These are phyloP conservation scores for Sporothrix pallida DNA, from an alignment of 2,329 filamentous ascomycete genomes.

Conservation along the genomic window DNA sequence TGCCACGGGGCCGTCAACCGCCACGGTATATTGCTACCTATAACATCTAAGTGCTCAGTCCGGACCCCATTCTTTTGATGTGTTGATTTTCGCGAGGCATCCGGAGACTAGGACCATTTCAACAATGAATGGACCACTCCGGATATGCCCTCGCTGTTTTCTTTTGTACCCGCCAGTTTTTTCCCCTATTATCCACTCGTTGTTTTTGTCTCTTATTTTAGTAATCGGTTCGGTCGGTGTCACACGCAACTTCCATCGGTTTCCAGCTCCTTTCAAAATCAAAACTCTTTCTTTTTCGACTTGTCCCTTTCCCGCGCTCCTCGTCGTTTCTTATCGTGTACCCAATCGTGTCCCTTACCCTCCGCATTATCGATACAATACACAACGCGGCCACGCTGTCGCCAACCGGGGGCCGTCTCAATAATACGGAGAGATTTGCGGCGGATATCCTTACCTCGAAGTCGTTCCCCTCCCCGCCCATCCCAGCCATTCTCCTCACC, in stretches of 20 bases:
- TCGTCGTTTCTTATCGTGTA: slow-evolving; percentile 17
- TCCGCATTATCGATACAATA: neutral
- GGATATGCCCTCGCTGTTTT: neutral
- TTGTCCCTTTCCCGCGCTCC: neutral
- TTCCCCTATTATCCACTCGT: slow-evolving; percentile 8
- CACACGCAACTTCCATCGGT: slow-evolving; percentile 19
- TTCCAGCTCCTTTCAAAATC: slow-evolving; percentile 20
- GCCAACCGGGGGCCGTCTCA: neutral
- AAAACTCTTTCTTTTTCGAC: neutral
- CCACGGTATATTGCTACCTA: slow-evolving; percentile 23
- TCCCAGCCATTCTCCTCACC: neutral
- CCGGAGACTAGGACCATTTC: neutral
- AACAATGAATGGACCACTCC: neutral
- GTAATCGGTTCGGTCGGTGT: slow-evolving; percentile 36
- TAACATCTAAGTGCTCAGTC: slow-evolving; percentile 15
- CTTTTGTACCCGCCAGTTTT: slow-evolving; percentile 13
- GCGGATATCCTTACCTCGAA: slow-evolving; percentile 6
- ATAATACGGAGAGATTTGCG: neutral
- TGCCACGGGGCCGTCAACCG: neutral
- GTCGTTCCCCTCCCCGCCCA: neutral
- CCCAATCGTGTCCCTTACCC: neutral
- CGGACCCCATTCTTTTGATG: neutral
- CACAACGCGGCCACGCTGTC: neutral
- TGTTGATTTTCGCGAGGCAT: neutral
- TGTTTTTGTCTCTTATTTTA: slow-evolving; percentile 33